Evolutionary conservation across 352 stramenopile species (phyloP).

Genomic region (Phytophthora fragariaefolia): DNA sequence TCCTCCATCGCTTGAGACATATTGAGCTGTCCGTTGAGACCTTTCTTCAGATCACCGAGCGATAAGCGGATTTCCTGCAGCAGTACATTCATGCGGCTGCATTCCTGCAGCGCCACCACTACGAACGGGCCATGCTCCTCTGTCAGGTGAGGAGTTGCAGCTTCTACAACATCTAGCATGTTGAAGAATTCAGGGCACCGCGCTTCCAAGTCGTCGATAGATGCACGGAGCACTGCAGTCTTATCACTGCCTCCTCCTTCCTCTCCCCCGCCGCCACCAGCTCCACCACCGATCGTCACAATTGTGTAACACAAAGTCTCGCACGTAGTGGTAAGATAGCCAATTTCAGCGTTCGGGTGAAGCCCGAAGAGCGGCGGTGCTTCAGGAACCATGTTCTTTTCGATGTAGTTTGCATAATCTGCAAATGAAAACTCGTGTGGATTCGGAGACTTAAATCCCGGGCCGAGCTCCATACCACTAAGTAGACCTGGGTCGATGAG

Average conservation of each 20-base stretch:
- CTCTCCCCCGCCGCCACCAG: slow-evolving; percentile 41
- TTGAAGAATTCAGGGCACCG: slow-evolving; percentile 92
- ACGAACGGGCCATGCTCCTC: slow-evolving; percentile 93
- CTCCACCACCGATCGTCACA: slow-evolving; percentile 89
- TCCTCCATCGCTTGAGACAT: slow-evolving; percentile 96
- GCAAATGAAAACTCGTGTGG: slow-evolving; percentile 82
- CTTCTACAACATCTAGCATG: slow-evolving; percentile 92
- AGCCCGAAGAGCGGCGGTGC: slow-evolving; percentile 93
- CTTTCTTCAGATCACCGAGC: slow-evolving; percentile 95
- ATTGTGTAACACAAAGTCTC: slow-evolving; percentile 95
- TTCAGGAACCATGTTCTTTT: slow-evolving; percentile 94
- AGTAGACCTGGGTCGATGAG: slow-evolving; percentile 90
- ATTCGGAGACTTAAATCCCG: slow-evolving; percentile 94
- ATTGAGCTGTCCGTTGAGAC: slow-evolving; percentile 95
- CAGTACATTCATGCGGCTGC: slow-evolving; percentile 94
- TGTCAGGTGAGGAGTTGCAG: slow-evolving; percentile 87
- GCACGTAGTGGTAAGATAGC: slow-evolving; percentile 94
- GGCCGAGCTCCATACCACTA: slow-evolving; percentile 92
- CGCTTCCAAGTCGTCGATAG: slow-evolving; percentile 92
- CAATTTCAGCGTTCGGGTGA: slow-evolving; percentile 96
- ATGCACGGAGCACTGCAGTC: slow-evolving; percentile 73
- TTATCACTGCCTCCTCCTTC: slow-evolving; percentile 77
- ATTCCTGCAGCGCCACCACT: slow-evolving; percentile 95
- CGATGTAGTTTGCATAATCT: slow-evolving; percentile 92
- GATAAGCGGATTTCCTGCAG: slow-evolving; percentile 92